A percentile compares a stretch with the other conserved stretches of the same genome.
phyloP scores from a whole-genome alignment of 2,329 filamentous ascomycete genomes.

The Aaosphaeria pasadenensis region DNA sequence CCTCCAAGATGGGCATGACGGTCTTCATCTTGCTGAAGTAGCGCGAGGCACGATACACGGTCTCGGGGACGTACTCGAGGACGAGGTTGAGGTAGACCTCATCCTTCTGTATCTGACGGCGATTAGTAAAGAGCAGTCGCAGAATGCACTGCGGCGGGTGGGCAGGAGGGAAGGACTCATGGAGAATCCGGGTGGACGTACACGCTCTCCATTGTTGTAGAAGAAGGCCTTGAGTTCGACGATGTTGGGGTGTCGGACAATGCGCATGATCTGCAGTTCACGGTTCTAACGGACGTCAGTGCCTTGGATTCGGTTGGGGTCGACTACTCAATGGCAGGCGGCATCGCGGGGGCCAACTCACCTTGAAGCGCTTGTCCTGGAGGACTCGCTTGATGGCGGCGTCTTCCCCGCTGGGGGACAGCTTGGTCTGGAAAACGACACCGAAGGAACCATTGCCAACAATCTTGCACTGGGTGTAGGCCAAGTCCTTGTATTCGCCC shows the following conservation, averaged over 20 bases:
- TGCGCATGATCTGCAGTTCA: constrained; percentile 99
- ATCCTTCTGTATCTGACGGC: constrained; percentile 58
- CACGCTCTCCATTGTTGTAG: constrained; percentile 97
- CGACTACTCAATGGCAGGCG: too few species aligned
- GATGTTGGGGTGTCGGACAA: constrained; percentile 97
- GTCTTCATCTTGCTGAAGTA: constrained; percentile 99
- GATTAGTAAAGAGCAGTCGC: constrained; percentile 21
- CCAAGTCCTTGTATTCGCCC: constrained; percentile 92
- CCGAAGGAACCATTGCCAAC: constrained; percentile 98
- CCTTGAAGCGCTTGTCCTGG: constrained; percentile 99
- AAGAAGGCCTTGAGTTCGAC: constrained; percentile 99
- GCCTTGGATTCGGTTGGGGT: too few species aligned
- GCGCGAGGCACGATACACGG: constrained; percentile 93
- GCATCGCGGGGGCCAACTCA: constrained; percentile 40
- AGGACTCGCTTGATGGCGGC: constrained; percentile 98
- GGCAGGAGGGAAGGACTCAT: constrained; percentile 1
- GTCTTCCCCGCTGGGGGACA: constrained; percentile 96
- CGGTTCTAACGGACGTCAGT: constrained; percentile 66
- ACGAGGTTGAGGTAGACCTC: constrained; percentile 98
- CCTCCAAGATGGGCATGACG: constrained; percentile 97
- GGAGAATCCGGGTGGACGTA: constrained; percentile 49
- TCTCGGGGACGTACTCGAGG: constrained; percentile 97
- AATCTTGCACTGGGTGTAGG: constrained; percentile 99
- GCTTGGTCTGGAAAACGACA: constrained; percentile 98
- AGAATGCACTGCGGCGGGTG: not conserved